Evolutionary conservation across 257 asterid species (phyloP).

Genomic region (Solanum ossicruentum): DNA sequence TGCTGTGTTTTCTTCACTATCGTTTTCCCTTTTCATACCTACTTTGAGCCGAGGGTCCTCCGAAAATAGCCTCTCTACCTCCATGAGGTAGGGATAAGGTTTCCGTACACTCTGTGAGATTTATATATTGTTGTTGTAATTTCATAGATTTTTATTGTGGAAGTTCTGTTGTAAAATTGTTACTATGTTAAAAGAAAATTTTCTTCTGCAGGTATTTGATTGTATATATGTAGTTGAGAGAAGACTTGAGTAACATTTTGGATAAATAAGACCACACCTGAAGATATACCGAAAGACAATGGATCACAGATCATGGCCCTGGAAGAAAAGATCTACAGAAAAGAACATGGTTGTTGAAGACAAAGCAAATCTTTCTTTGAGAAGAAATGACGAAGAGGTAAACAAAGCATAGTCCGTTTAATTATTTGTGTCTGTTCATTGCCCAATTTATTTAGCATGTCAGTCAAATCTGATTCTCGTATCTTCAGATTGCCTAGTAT

Average conservation of each 20-base stretch:
- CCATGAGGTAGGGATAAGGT: too few relatives aligned
- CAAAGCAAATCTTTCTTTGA: conserved; percentile 28
- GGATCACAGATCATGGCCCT: conserved; percentile 82
- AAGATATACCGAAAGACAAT: conserved; percentile 11
- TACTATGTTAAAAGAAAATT: background rate
- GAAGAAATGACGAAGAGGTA: conserved; percentile 43
- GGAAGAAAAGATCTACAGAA: conserved; percentile 76
- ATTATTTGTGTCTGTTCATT: background rate
- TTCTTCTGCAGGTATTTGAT: background rate
- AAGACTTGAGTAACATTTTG: conserved; percentile 4
- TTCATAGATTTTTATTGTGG: background rate
- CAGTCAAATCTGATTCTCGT: background rate
- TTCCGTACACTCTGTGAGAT: too few relatives aligned
- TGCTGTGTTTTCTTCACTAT: background rate
- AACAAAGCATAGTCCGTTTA: conserved; percentile 11
- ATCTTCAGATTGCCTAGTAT: background rate
- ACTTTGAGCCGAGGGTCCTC: background rate
- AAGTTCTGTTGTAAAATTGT: background rate
- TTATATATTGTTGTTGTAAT: background rate
- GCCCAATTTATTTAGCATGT: background rate
- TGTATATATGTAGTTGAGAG: background rate
- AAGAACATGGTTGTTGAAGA: conserved; percentile 40
- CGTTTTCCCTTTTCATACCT: background rate
- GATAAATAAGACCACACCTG: conserved; percentile 7
- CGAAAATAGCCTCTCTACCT: background rate